A percentile compares a stretch with the other conserved stretches of the same genome.
phyloP scores from a whole-genome alignment of 148 eudicot genomes.

The Pharnaceum exiguum region DNA sequence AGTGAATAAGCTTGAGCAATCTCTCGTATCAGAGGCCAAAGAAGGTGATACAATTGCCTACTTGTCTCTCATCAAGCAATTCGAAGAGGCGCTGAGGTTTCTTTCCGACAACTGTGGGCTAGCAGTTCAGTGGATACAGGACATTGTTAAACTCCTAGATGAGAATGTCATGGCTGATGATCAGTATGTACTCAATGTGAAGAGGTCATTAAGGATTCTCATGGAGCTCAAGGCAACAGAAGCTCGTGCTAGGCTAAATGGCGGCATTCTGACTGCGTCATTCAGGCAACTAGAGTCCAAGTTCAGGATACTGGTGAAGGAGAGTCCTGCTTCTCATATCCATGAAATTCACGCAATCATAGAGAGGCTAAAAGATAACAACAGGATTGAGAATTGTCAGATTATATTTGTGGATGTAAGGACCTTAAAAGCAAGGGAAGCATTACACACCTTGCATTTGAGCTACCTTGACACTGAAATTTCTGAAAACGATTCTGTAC shows the following conservation, averaged over 20 bases:
- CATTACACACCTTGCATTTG: conserved; percentile 44
- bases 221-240: conserved; percentile 44
- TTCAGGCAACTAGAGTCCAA: conserved; percentile 40
- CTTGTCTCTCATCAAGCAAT: conserved; percentile 38
- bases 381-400: conserved; percentile 39
- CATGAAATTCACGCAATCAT: conserved; percentile 48
- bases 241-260: conserved; percentile 27
- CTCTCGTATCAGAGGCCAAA: conserved; percentile 17
- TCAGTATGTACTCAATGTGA: conserved; percentile 29
- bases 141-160: conserved; percentile 37
- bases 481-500: conserved; percentile 52
- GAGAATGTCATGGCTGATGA: conserved; percentile 30
- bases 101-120: conserved; percentile 52
- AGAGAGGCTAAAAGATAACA: conserved; percentile 38
- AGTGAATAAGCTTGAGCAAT: conserved; percentile 40
- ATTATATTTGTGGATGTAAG: conserved; percentile 50
- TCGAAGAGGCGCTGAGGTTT: conserved; percentile 59
- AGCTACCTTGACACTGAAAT: conserved; percentile 46
- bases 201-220: conserved; percentile 38
- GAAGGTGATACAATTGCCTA: conserved; percentile 33
- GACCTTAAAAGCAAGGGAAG: conserved; percentile 33
- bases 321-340: conserved; percentile 20
- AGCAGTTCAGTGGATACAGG: conserved; percentile 65
- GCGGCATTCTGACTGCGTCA: conserved; percentile 48
- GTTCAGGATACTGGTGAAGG: conserved; percentile 39